These are phyloP conservation scores for Brasenia schreberi DNA, from an alignment of 164 flowering plant genomes.

Conservation along the genomic window DNA sequence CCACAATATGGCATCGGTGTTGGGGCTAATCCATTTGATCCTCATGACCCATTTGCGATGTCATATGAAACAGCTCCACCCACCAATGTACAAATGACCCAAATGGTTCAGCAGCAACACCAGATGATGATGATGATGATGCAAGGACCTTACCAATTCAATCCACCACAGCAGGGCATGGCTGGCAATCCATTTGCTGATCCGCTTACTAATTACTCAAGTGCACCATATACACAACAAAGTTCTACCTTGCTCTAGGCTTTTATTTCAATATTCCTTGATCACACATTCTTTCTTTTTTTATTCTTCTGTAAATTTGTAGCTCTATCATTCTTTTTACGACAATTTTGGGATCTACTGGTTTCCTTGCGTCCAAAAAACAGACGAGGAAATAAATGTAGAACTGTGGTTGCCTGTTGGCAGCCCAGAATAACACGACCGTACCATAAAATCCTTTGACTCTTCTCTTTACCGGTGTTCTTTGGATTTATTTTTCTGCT, in stretches of 20 bases:
- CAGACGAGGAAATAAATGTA: background rate
- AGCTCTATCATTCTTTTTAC: background rate
- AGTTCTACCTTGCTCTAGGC: constrained; percentile 30
- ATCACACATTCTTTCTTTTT: background rate
- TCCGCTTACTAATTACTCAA: constrained; percentile 28
- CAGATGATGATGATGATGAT: constrained; percentile 37
- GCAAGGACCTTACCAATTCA: constrained; percentile 24
- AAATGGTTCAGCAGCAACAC: constrained; percentile 49
- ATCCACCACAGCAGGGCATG: constrained; percentile 26
- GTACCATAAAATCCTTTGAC: background rate
- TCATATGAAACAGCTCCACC: constrained; percentile 69
- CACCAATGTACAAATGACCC: constrained; percentile 66
- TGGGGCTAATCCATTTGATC: constrained; percentile 34
- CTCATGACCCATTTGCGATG: constrained; percentile 52
- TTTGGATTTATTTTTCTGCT: too few relatives aligned
- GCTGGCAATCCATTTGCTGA: constrained; percentile 74
- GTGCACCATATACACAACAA: constrained; percentile 26
- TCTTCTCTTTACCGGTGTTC: too few relatives aligned
- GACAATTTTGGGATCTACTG: background rate
- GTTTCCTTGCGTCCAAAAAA: too few relatives aligned
- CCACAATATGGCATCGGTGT: constrained; percentile 38
- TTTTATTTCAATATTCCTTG: too few relatives aligned
- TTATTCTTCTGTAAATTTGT: background rate
- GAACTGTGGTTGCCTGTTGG: background rate
- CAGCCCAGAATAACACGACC: background rate